Percentiles rank a stretch among this genome's conserved stretches.
phyloP scores from a whole-genome alignment of 345 rosid species.

The Orychophragmus violaceus region DNA sequence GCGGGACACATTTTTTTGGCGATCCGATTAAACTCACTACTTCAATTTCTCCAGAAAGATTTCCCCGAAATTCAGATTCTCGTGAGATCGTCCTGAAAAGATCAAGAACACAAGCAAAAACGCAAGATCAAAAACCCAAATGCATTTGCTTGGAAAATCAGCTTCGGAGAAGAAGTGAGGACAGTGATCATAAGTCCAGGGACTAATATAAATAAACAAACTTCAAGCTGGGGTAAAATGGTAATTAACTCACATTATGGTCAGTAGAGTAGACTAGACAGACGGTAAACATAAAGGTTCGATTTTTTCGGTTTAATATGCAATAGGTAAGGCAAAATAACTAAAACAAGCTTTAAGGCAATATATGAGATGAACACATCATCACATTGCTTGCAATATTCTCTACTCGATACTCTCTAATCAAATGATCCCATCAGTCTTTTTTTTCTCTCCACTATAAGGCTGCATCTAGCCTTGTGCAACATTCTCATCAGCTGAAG shows the following conservation, averaged over 20 bases:
- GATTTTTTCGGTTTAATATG: not conserved
- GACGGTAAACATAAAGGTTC: not conserved
- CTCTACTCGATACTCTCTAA: not conserved
- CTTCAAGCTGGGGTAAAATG: not conserved
- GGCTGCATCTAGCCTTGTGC: not conserved
- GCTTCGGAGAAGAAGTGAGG: too few species aligned
- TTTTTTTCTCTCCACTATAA: not conserved
- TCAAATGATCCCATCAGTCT: not conserved
- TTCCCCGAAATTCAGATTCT: not conserved
- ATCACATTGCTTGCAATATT: not conserved
- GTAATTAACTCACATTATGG: not conserved
- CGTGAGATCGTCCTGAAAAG: not conserved
- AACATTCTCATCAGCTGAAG: not conserved
- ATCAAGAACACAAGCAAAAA: not conserved
- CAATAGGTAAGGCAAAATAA: not conserved
- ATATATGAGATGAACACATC: not conserved
- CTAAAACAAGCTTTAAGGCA: not conserved
- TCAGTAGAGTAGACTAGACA: not conserved
- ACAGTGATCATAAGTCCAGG: too few species aligned
- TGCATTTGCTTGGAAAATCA: too few species aligned
- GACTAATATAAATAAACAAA: slow-evolving; percentile 1
- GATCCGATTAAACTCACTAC: not conserved
- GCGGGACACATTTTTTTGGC: slow-evolving; percentile 31
- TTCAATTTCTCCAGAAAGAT: not conserved
- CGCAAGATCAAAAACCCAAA: not conserved